These are phyloP conservation scores for Delphinella strobiligena DNA, from an alignment of 2,329 filamentous ascomycete genomes.

Conservation along the genomic window DNA sequence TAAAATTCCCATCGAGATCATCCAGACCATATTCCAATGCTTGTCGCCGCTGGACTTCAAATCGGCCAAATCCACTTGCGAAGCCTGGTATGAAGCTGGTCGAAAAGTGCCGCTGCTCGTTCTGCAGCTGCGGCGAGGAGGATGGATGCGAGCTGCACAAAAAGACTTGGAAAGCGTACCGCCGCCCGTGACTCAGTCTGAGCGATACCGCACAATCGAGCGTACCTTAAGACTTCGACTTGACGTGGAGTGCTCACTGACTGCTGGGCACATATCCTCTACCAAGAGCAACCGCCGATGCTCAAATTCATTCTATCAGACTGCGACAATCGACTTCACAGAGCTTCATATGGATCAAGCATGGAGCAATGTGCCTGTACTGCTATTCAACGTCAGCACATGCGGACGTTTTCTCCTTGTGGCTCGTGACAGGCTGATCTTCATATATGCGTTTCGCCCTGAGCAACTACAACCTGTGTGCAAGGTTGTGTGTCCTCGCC, in stretches of 20 bases:
- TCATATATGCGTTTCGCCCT: background rate
- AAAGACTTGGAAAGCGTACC: background rate
- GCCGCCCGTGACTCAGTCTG: background rate
- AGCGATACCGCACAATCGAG: background rate
- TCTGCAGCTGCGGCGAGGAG: background rate
- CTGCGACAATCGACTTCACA: background rate
- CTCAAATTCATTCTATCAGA: background rate
- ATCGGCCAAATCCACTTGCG: background rate
- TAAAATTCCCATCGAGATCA: background rate
- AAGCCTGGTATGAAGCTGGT: background rate
- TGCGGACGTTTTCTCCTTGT: background rate
- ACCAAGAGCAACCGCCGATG: background rate
- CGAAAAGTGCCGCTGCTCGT: background rate
- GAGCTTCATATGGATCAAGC: background rate
- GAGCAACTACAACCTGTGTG: background rate
- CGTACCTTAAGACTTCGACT: background rate
- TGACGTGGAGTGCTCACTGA: background rate
- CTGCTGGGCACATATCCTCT: background rate
- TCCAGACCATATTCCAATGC: background rate
- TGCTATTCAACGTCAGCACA: background rate
- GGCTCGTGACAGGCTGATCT: background rate
- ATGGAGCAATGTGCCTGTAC: too few species aligned
- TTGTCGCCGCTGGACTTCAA: background rate
- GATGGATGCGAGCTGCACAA: background rate
- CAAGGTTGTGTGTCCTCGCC: background rate